phyloP scores from a whole-genome alignment of 2,329 filamentous ascomycete species.

The Annulohypoxylon truncatum region DNA sequence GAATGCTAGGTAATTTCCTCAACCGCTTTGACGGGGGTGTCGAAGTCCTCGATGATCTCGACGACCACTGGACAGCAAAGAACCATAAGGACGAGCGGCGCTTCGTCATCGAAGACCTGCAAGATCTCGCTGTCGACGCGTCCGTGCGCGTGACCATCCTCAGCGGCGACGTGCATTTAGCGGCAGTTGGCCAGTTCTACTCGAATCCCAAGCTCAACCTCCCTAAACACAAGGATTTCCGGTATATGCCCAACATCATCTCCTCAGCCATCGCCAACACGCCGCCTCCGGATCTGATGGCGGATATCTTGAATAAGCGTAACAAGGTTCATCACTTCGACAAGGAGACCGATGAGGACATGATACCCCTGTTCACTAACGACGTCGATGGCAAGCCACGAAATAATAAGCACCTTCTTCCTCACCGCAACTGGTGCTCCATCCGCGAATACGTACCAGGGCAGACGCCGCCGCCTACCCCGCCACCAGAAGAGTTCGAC shows the following conservation, averaged over 20 bases:
- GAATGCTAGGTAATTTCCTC: constrained; percentile 81
- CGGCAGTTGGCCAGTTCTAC: constrained; percentile 93
- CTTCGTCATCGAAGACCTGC: constrained; percentile 88
- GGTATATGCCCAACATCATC: constrained; percentile 97
- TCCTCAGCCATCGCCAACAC: constrained; percentile 95
- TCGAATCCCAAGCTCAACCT: constrained; percentile 84
- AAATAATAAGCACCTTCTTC: constrained; percentile 90
- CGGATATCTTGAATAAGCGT: constrained; percentile 91
- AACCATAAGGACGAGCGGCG: constrained; percentile 92
- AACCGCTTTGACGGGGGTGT: constrained; percentile 93
- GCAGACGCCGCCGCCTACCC: constrained; percentile 76
- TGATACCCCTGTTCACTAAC: constrained; percentile 92
- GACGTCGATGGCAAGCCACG: constrained; percentile 90
- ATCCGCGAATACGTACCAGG: constrained; percentile 87
- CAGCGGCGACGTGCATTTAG: constrained; percentile 93
- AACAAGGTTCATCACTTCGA: constrained; percentile 84
- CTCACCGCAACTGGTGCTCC: constrained; percentile 94
- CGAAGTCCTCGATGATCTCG: constrained; percentile 90
- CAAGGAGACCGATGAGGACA: constrained; percentile 87
- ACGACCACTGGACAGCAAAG: constrained; percentile 98
- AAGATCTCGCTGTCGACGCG: constrained; percentile 92
- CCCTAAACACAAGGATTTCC: constrained; percentile 88
- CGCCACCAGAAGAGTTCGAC: constrained; percentile 63
- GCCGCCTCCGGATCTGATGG: constrained; percentile 87
- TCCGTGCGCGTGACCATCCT: constrained; percentile 92